phyloP scores from a whole-genome alignment of 495 filamentous ascomycete species.

The Daldinia decipiens region DNA sequence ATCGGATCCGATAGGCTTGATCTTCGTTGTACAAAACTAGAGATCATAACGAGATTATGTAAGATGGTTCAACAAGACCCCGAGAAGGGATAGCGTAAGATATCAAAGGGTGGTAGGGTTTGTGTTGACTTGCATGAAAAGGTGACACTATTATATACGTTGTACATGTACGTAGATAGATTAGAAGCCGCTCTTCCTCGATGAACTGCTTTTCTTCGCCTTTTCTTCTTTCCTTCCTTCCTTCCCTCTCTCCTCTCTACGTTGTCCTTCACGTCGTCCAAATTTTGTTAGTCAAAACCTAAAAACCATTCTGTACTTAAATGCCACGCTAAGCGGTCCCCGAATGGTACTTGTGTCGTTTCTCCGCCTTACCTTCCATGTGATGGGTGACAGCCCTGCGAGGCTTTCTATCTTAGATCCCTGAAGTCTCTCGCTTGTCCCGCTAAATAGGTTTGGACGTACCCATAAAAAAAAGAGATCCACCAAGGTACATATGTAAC shows the following conservation, averaged over 20 bases:
- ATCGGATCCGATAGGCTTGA: constrained; percentile 38
- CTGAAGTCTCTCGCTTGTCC: constrained; percentile 13
- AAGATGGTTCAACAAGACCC: constrained; percentile 31
- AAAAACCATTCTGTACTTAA: background rate
- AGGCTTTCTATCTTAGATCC: constrained; percentile 23
- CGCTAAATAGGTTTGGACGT: background rate
- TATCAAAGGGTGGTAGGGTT: constrained; percentile 12
- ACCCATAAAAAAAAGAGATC: constrained; percentile 2
- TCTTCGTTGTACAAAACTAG: constrained; percentile 10
- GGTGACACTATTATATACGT: background rate
- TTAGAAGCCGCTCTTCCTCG: background rate
- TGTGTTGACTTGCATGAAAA: constrained; percentile 26
- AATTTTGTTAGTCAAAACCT: background rate
- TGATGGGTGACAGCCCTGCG: constrained; percentile 31
- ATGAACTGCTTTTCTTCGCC: constrained; percentile 2
- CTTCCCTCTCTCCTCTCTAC: background rate
- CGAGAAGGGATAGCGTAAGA: background rate
- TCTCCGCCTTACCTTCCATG: constrained; percentile 28
- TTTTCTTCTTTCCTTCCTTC: background rate
- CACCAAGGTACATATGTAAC: background rate
- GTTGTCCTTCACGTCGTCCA: background rate
- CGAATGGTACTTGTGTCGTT: constrained; percentile 1
- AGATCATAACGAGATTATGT: constrained; percentile 31
- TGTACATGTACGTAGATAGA: background rate
- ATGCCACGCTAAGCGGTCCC: background rate